Conservation (phyloP, 352 stramenopile genomes). For the Aphanomyces astaci region DNA sequence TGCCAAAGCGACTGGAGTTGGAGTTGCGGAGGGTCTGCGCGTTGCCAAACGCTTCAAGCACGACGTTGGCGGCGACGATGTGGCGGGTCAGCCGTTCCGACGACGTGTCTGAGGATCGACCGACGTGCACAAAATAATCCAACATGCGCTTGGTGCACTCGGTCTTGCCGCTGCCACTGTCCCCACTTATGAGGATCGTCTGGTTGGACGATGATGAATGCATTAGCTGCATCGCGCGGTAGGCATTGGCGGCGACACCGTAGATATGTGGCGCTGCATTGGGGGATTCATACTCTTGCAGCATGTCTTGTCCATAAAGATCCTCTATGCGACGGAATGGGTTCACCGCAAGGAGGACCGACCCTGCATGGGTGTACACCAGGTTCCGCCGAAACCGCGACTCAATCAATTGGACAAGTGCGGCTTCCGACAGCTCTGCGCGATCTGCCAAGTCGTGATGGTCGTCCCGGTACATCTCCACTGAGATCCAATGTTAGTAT, state of each 20-base stretch:
- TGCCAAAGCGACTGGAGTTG: slow-evolving; percentile 88
- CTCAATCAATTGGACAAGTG: slow-evolving; percentile 60
- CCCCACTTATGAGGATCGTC: slow-evolving; percentile 79
- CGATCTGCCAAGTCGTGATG: slow-evolving; percentile 79
- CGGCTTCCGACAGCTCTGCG: slow-evolving; percentile 63
- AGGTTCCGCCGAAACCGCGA: slow-evolving; percentile 58
- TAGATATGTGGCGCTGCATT: slow-evolving; percentile 74
- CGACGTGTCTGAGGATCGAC: slow-evolving; percentile 29
- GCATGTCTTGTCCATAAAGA: slow-evolving; percentile 46
- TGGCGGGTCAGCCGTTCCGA: slow-evolving; percentile 64
- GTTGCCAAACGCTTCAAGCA: slow-evolving; percentile 87
- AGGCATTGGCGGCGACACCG: slow-evolving; percentile 70
- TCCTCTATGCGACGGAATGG: slow-evolving; percentile 64
- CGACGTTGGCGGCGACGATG: slow-evolving; percentile 84
- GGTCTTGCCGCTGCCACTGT: slow-evolving; percentile 84
- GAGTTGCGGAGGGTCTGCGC: slow-evolving; percentile 82
- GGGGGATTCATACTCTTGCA: slow-evolving; percentile 57
- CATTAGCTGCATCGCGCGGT: slow-evolving; percentile 66
- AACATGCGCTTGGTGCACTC: slow-evolving; percentile 87
- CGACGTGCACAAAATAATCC: slow-evolving; percentile 74
- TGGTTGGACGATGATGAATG: slow-evolving; percentile 58
- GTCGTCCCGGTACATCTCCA: slow-evolving; percentile 32
- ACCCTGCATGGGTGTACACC: slow-evolving; percentile 82
- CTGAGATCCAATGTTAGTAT: not conserved
- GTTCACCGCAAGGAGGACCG: slow-evolving; percentile 77